Conservation (phyloP, 805 yeast genomes). For the Yarrowia keelungensis region DNA sequence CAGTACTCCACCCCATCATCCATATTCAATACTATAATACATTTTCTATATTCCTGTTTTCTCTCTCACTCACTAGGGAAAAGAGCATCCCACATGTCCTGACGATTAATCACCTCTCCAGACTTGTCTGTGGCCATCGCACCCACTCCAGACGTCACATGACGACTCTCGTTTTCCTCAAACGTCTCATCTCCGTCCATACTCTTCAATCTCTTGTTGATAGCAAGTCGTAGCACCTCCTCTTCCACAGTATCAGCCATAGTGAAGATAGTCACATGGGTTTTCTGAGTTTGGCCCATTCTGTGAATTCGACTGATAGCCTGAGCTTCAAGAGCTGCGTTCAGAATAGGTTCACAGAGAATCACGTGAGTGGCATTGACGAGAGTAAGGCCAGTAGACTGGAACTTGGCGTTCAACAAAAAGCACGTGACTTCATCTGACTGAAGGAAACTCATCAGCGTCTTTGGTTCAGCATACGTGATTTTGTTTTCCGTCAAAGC, state of each 20-base stretch:
- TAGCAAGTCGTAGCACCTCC: constrained; percentile 73
- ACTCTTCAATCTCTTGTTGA: constrained; percentile 60
- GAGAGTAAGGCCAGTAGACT: constrained; percentile 87
- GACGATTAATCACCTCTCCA: constrained; percentile 21
- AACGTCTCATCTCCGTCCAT: constrained; percentile 31
- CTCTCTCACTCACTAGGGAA: constrained; percentile 1
- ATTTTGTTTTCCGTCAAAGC: constrained; percentile 70
- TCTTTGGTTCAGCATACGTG: constrained; percentile 57
- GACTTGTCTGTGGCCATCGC: constrained; percentile 12
- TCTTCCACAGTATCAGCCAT: constrained; percentile 88
- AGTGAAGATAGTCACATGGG: constrained; percentile 92
- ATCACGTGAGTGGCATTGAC: constrained; percentile 93
- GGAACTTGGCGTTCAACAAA: constrained; percentile 80
- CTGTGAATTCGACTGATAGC: constrained; percentile 92
- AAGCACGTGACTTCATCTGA: constrained; percentile 71
- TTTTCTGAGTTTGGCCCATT: constrained; percentile 82
- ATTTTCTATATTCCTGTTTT: neutral
- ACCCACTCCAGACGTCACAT: constrained; percentile 15
- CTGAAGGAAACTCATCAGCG: constrained; percentile 4
- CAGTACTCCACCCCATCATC: neutral
- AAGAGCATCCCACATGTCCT: constrained; percentile 35
- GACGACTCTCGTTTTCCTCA: constrained; percentile 20
- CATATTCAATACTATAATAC: neutral
- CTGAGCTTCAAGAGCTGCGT: constrained; percentile 85
- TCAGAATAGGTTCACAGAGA: constrained; percentile 89